A percentile compares a stretch with the other conserved stretches of the same genome.
Conservation (phyloP, 208 protist species). For the Leishmania mexicana region DNA sequence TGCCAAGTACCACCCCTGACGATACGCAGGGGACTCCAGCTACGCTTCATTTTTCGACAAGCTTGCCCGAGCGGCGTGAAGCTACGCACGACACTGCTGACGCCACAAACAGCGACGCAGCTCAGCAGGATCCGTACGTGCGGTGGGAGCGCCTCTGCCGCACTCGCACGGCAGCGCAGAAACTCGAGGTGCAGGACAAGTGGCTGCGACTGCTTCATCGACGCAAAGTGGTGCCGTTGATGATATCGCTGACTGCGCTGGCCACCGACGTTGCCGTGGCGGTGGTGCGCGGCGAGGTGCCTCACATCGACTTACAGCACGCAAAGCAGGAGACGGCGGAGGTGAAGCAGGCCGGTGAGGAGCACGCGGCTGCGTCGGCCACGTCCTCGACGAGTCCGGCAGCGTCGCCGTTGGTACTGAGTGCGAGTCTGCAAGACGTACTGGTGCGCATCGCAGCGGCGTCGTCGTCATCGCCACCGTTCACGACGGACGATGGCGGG, state of each 20-base stretch:
- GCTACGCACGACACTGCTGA: not conserved
- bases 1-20: not conserved
- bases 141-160: conserved; percentile 19
- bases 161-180: conserved; percentile 26
- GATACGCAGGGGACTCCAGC: not conserved
- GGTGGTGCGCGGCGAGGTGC: conserved; percentile 28
- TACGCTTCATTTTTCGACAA: not conserved
- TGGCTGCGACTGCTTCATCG: conserved; percentile 75
- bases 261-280: conserved; percentile 37
- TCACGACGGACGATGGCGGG: not conserved
- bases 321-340: not conserved
- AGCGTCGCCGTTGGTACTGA: not conserved
- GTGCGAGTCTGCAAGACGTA: not conserved
- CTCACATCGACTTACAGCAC: not conserved
- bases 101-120: not conserved
- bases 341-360: not conserved
- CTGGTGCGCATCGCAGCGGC: not conserved
- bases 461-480: not conserved
- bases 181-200: conserved; percentile 37
- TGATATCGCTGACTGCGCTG: conserved; percentile 48
- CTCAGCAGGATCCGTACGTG: not conserved
- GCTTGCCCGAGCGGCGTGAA: not conserved
- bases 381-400: not conserved
- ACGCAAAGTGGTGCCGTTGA: conserved; percentile 57
- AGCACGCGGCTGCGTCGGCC: not conserved